Conservation (phyloP, 148 eudicot genomes). For the Nepenthes gracilis region DNA sequence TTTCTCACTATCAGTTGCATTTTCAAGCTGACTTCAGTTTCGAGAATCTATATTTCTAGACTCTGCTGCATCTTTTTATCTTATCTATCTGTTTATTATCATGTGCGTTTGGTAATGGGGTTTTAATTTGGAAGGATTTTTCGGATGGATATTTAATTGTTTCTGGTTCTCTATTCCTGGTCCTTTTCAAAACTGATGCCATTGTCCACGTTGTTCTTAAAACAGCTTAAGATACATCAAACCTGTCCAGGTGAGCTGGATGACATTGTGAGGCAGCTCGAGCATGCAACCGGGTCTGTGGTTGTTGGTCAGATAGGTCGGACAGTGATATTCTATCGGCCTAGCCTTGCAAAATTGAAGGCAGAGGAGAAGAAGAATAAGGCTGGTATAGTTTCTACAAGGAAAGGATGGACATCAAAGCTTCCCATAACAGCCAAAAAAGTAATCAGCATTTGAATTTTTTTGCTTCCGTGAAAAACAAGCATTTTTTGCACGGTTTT, state of each 20-base stretch:
- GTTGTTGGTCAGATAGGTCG: conserved; percentile 77
- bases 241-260: conserved; percentile 67
- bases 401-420: conserved; percentile 18
- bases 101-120: too few species aligned
- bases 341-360: conserved; percentile 65
- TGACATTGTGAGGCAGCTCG: conserved; percentile 57
- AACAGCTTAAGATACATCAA: conserved; percentile 73
- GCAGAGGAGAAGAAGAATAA: conserved; percentile 79
- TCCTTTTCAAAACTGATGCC: not conserved
- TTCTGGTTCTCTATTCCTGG: not conserved
- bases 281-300: conserved; percentile 60
- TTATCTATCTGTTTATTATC: too few species aligned
- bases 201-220: not conserved
- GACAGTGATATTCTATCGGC: conserved; percentile 85
- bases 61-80: too few species aligned
- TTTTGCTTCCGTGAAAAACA: not conserved
- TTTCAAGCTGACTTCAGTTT: too few species aligned
- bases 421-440: conserved; percentile 30
- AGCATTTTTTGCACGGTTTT: not conserved
- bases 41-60: too few species aligned
- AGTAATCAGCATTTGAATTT: not conserved
- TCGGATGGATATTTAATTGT: too few species aligned
- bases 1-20: too few species aligned
- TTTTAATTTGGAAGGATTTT: too few species aligned
- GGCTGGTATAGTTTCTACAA: conserved; percentile 22